phyloP scores from a whole-genome alignment of 805 yeast genomes.

The Alloascoidea africana region DNA sequence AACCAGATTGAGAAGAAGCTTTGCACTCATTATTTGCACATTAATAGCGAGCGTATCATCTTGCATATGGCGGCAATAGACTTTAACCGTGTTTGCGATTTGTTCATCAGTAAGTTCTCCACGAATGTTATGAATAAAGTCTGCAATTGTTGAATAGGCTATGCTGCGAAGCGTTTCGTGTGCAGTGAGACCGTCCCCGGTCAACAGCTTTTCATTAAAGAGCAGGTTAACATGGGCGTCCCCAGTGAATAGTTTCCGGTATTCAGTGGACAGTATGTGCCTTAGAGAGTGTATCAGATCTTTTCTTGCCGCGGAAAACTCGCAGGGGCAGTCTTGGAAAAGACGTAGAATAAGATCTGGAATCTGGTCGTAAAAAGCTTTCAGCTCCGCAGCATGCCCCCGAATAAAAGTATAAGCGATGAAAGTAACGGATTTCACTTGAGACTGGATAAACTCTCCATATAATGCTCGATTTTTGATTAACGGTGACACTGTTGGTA shows the following conservation, averaged over 20 bases:
- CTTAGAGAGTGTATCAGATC: conserved; percentile 89
- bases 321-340: conserved; percentile 91
- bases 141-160: conserved; percentile 93
- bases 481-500: conserved; percentile 58
- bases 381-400: conserved; percentile 57
- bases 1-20: conserved; percentile 70
- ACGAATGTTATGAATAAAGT: conserved; percentile 84
- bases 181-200: conserved; percentile 88
- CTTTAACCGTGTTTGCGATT: conserved; percentile 73
- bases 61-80: conserved; percentile 66
- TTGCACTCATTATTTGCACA: conserved; percentile 95
- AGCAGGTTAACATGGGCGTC: conserved; percentile 77
- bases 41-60: conserved; percentile 75
- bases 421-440: conserved; percentile 92
- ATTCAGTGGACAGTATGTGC: conserved; percentile 86
- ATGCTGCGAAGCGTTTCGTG: conserved; percentile 82
- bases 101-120: conserved; percentile 69
- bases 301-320: conserved; percentile 78
- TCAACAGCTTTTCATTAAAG: conserved; percentile 73
- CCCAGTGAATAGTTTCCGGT: conserved; percentile 62
- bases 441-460: conserved; percentile 83
- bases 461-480: conserved; percentile 66
- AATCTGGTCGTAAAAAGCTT: conserved; percentile 41
- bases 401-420: conserved; percentile 84
- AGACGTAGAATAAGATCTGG: conserved; percentile 81